Evolutionary conservation across 2,329 filamentous ascomycete species (phyloP).

Genomic region (Penicillium polonicum): DNA sequence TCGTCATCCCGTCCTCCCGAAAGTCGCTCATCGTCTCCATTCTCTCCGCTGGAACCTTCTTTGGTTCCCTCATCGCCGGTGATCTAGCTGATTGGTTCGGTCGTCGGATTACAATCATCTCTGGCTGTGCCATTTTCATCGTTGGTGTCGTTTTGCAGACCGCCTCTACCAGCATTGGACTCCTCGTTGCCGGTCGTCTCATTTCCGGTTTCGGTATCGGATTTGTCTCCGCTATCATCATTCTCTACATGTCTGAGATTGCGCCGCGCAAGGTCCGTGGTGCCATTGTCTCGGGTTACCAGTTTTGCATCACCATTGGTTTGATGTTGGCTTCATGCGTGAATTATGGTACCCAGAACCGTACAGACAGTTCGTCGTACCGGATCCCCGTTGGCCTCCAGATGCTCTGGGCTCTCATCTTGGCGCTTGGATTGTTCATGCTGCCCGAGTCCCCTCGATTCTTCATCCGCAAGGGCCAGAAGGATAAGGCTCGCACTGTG

Average conservation of each 20-base stretch:
- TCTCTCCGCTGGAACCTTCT: conserved; percentile 75
- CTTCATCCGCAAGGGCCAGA: conserved; percentile 74
- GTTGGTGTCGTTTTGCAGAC: conserved; percentile 69
- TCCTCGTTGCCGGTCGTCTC: conserved; percentile 71
- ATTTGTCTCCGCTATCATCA: conserved; percentile 76
- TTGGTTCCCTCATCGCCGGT: conserved; percentile 73
- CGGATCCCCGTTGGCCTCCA: conserved; percentile 79
- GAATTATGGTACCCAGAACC: conserved; percentile 67
- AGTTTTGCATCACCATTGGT: conserved; percentile 80
- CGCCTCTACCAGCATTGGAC: conserved; percentile 53
- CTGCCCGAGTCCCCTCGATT: conserved; percentile 85
- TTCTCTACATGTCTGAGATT: conserved; percentile 86
- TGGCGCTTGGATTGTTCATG: conserved; percentile 68
- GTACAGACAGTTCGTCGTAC: conserved; percentile 65
- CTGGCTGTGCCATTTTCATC: conserved; percentile 69
- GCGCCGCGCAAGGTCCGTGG: conserved; percentile 71
- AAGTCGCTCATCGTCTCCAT: conserved; percentile 71
- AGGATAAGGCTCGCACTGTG: conserved; percentile 62
- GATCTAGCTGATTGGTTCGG: conserved; percentile 74
- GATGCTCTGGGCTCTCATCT: conserved; percentile 75
- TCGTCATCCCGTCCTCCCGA: conserved; percentile 48
- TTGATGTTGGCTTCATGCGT: conserved; percentile 72
- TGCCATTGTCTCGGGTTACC: conserved; percentile 76
- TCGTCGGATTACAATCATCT: conserved; percentile 63
- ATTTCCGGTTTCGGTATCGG: conserved; percentile 76